These are phyloP conservation scores for Linnemannia elongata DNA, from an alignment of 192 early-diverging fungal species.

Conservation along the genomic window DNA sequence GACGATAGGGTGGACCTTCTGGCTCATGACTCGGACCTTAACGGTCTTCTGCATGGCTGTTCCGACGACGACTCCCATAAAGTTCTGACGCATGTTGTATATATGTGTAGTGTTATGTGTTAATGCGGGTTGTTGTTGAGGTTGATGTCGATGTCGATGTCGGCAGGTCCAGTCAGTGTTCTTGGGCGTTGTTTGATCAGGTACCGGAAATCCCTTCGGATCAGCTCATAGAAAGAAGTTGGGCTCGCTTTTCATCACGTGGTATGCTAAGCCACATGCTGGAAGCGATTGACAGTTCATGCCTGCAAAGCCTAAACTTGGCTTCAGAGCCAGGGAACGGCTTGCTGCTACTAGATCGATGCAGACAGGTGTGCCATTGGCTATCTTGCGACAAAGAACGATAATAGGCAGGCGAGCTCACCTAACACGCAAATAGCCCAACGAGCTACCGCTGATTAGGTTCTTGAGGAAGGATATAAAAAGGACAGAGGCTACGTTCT, in stretches of 20 bases:
- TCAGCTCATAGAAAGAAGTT: not conserved
- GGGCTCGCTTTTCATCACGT: not conserved
- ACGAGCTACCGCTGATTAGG: too few relatives aligned
- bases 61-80: constrained; percentile 89
- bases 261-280: not conserved
- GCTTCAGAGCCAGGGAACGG: too few relatives aligned
- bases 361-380: not conserved
- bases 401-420: not conserved
- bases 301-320: too few relatives aligned
- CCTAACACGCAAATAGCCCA: not conserved
- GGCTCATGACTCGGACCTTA: constrained; percentile 87
- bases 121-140: not conserved
- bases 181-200: constrained; percentile 5
- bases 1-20: constrained; percentile 84
- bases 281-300: not conserved
- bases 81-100: constrained; percentile 78
- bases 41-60: constrained; percentile 92
- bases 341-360: too few relatives aligned
- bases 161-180: not conserved
- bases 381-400: not conserved
- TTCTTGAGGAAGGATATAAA: not conserved
- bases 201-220: constrained; percentile 4
- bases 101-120: not conserved
- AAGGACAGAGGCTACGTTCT: not conserved
- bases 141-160: not conserved